A percentile compares a stretch with the other conserved stretches of the same genome.
phyloP scores from a whole-genome alignment of 805 yeast genomes.

The Kluyveromyces wickerhamii region DNA sequence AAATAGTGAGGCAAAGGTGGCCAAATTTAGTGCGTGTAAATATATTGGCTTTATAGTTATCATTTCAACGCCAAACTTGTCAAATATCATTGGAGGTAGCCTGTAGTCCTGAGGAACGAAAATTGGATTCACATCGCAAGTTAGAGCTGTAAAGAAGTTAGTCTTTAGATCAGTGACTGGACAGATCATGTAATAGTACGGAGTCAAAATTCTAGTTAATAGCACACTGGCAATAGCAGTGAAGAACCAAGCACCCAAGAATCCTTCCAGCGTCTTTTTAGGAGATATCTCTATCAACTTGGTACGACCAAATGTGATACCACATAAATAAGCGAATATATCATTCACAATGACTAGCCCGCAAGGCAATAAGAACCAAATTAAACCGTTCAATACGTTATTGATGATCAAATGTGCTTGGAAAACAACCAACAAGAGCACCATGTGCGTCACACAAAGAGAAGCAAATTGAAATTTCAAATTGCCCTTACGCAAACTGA shows the following conservation, averaged over 20 bases:
- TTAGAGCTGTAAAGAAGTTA: slow-evolving; percentile 53
- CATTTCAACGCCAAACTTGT: slow-evolving; percentile 37
- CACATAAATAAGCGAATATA: slow-evolving; percentile 93
- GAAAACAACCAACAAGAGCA: slow-evolving; percentile 76
- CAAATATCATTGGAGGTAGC: slow-evolving; percentile 61
- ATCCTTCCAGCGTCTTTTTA: slow-evolving; percentile 95
- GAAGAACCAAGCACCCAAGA: slow-evolving; percentile 95
- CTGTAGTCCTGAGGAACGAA: slow-evolving; percentile 72
- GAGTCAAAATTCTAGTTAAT: slow-evolving; percentile 55
- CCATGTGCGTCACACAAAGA: slow-evolving; percentile 90
- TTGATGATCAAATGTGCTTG: slow-evolving; percentile 91
- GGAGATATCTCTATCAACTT: slow-evolving; percentile 92
- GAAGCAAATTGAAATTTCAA: slow-evolving; percentile 91
- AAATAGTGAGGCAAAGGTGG: slow-evolving; percentile 91
- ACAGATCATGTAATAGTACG: slow-evolving; percentile 73
- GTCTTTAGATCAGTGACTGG: slow-evolving; percentile 65
- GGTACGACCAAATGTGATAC: slow-evolving; percentile 91
- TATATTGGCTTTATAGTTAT: slow-evolving; percentile 77
- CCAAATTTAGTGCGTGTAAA: slow-evolving; percentile 76
- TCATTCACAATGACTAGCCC: slow-evolving; percentile 90
- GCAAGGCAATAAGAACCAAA: slow-evolving; percentile 92
- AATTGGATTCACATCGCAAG: slow-evolving; percentile 84
- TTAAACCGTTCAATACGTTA: slow-evolving; percentile 81
- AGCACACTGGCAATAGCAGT: slow-evolving; percentile 69
- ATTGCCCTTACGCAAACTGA: slow-evolving; percentile 80